A percentile compares a stretch with the other conserved stretches of the same genome.
These are phyloP conservation scores for Diaporthe ampelina DNA, from an alignment of 2,329 filamentous ascomycete species.

Conservation along the genomic window DNA sequence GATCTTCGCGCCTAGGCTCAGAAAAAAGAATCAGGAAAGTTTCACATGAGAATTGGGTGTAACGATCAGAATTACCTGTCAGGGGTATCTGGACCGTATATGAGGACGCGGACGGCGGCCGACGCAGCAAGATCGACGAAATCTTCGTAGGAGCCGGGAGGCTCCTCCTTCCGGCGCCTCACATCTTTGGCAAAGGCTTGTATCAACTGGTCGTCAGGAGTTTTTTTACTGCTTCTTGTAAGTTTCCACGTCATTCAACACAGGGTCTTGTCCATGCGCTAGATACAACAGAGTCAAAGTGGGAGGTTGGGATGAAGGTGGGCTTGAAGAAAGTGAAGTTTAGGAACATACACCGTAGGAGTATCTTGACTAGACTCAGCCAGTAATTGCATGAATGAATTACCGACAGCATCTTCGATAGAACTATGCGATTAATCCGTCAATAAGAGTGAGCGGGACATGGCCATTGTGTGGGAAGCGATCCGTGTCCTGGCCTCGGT, in stretches of 20 bases:
- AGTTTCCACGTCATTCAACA: not conserved
- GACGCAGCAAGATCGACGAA: conserved; percentile 29
- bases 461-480: not conserved
- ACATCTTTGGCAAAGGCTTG: conserved; percentile 13
- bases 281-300: too few species aligned
- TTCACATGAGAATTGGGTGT: not conserved
- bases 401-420: conserved; percentile 5
- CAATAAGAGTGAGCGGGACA: not conserved
- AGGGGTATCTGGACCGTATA: not conserved
- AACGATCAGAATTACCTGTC: not conserved
- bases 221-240: not conserved
- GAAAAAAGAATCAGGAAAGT: not conserved
- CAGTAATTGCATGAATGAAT: conserved; percentile 2
- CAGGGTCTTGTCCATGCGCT: not conserved
- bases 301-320: too few species aligned
- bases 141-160: conserved; percentile 9
- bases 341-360: not conserved
- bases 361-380: not conserved
- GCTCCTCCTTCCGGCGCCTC: conserved; percentile 11
- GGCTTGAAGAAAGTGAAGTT: not conserved
- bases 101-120: conserved; percentile 9
- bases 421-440: not conserved
- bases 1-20: not conserved
- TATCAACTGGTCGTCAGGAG: not conserved
- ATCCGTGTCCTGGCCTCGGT: not conserved